Percentiles rank a stretch among this genome's conserved stretches.
phyloP scores from a whole-genome alignment of 2,329 filamentous ascomycete species.

The Rutstroemia sp. region DNA sequence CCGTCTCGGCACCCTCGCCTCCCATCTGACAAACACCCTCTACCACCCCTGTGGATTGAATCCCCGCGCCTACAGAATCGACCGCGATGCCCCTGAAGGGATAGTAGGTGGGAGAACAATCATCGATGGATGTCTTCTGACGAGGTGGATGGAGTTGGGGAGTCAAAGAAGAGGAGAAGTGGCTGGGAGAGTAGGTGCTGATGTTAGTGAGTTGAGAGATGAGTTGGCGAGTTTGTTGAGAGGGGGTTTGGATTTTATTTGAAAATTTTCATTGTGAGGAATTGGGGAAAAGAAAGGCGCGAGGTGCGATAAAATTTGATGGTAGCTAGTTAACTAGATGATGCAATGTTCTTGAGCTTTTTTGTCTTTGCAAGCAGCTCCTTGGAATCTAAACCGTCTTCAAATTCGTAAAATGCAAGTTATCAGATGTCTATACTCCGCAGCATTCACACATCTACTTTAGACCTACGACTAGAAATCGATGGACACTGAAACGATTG shows the following conservation, averaged over 20 bases:
- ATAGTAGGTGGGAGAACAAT: slow-evolving; percentile 38
- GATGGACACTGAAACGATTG: too few species aligned
- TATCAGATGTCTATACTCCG: too few species aligned
- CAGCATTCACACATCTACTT: too few species aligned
- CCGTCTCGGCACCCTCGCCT: slow-evolving; percentile 71
- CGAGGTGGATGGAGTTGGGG: slow-evolving; percentile 68
- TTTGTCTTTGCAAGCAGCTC: too few species aligned
- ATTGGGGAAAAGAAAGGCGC: not conserved
- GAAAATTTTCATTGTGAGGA: too few species aligned
- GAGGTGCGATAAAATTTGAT: not conserved
- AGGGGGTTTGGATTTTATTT: slow-evolving; percentile 32
- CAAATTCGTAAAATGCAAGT: too few species aligned
- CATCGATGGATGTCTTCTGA: slow-evolving; percentile 70
- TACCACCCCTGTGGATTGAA: slow-evolving; percentile 76
- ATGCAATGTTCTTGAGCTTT: too few species aligned
- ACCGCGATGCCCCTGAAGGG: slow-evolving; percentile 40
- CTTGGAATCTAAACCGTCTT: too few species aligned
- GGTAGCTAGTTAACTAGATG: not conserved
- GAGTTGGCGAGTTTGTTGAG: slow-evolving; percentile 59
- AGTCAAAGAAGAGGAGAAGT: slow-evolving; percentile 66
- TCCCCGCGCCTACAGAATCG: slow-evolving; percentile 68
- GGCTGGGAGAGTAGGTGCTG: slow-evolving; percentile 62
- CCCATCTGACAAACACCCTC: slow-evolving; percentile 69
- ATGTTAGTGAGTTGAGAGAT: slow-evolving; percentile 58
- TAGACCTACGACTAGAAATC: too few species aligned